Evolutionary conservation across 2,329 filamentous ascomycete genomes (phyloP), one percentile per base, ranked within the genome.

Genomic region (Xylariaceae sp.): DNA sequence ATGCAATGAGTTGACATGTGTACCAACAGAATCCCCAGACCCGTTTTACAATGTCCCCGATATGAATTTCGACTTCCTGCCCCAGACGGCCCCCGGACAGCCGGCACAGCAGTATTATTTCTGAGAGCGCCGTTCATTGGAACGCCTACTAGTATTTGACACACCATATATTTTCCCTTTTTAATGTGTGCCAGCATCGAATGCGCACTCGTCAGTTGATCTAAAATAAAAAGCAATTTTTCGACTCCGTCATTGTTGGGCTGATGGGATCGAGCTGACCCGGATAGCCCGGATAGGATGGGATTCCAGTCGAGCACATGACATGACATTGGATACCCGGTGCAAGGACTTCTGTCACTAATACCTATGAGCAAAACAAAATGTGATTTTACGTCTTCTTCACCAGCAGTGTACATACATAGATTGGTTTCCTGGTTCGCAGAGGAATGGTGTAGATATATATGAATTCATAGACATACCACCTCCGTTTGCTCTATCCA

Each of bases 31-130:
- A 76, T 82, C 81, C 1, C 82, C 82, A 3, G 81, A 85, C 66
- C 80, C 82, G 0, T 85, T 82, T 76, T 84, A 84, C 62, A 76
- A 78, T 5, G 80, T 77, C 50, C 71, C 82, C 58, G 83, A 85
- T 66, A 78, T 85, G 76, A 85, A 79, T 67, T 85, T 85, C 71
- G 82, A 85, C 66, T 85, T 86, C 63, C 69, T 83, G 58, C 80
- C 82, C 0, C 82, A 85, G 64, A 80, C 82, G 7, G 81, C 82
- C 4, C 82, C 82, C 0, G 82, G 82, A 3, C 82, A 85, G 63
- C 78, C 80, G 13, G 75, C 77, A 62, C 81, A 82, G 63, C 77
- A 80, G 58, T 84, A 81, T 64, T 85, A 85, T 67, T 85, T 83
- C 64, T 84, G 49, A 64, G 30, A 15, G n/a, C 2, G 41, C 9